Evolutionary conservation across 192 early-diverging fungal genomes (phyloP), one percentile per base, ranked within the genome.

Genomic region (Linnemannia hyalina): DNA sequence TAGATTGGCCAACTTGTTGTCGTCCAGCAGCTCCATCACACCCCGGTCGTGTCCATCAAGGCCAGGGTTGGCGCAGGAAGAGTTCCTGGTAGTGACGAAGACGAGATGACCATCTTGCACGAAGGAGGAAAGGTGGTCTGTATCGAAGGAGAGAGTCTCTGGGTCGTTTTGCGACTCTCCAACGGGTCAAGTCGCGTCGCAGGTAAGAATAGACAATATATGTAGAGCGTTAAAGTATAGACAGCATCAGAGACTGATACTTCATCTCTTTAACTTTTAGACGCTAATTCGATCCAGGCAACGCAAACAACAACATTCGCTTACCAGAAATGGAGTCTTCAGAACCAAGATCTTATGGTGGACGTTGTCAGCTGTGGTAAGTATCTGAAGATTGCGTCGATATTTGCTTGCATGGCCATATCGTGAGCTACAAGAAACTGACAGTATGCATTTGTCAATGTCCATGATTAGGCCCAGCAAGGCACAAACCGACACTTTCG

Each of bases 51-150:
- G 4, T 76, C 84, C 5, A 92, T 92, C 52, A 92, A 92, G 73
- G 70, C 91, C 16, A 79, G 91, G 65, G 86, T 91, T 22, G 88
- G 82, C 13, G 76, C 88, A 13, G 76, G 80, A 52, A 89, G 71
- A 40, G 38, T 68, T 26, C 55, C 83, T 46, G 84, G 89, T 3
- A 82, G 88, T 41, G 88, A 89, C 32, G 90, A 92, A 26, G 91
- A 92, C 74, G 91, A 92, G 41, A 91, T 92, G 74, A 91, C 90
- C 0, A 88, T 92, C n/a, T 73, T 92, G 49, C 90, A 89, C 49
- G 82, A 88, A 38, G 83, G 79, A 26, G 89, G 88, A 26, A 88
- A 85, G n/a, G 89, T 92, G 36, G 90, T 92, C 16, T 90, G 89
- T 42, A 92, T 92, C 55, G 90, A 92, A 42, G 91, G 91, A 29